Evolutionary conservation across 2,329 filamentous ascomycete genomes (phyloP).

Genomic region (Orbilia javanica): DNA sequence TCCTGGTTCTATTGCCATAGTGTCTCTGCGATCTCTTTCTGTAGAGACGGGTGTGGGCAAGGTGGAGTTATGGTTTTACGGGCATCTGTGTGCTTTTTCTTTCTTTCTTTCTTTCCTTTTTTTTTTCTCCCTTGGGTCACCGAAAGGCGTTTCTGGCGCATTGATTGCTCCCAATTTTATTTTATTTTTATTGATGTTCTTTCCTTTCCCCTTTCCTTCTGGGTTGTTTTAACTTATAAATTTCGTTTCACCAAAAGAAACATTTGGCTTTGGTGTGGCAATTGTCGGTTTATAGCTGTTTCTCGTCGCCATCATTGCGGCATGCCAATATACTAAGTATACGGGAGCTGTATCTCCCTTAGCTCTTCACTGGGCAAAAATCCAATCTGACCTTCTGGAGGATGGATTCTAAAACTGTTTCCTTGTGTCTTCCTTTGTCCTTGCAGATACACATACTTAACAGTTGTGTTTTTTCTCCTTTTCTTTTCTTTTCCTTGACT

Average conservation of each 20-base stretch:
- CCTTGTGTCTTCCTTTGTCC: conserved; percentile 35
- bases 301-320: conserved; percentile 21
- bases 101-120: too few species aligned
- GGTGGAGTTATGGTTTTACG: conserved; percentile 58
- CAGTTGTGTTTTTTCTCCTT: conserved; percentile 6
- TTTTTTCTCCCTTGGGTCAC: conserved; percentile 52
- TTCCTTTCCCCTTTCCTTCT: conserved; percentile 15
- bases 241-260: conserved; percentile 31
- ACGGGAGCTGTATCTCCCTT: conserved; percentile 20
- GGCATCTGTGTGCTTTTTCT: conserved; percentile 57
- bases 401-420: conserved; percentile 36
- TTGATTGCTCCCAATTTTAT: conserved; percentile 50
- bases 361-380: conserved; percentile 48
- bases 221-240: conserved; percentile 21
- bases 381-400: not conserved
- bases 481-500: conserved; percentile 16
- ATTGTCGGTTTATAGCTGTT: conserved; percentile 44
- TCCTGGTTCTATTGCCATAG: conserved; percentile 42
- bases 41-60: conserved; percentile 6
- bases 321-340: conserved; percentile 33
- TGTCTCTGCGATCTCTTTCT: not conserved
- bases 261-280: conserved; percentile 48
- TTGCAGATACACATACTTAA: conserved; percentile 19
- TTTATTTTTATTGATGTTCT: conserved; percentile 47
- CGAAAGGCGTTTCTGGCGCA: conserved; percentile 55